Evolutionary conservation across 2,329 filamentous ascomycete species (phyloP).

Genomic region (Clonostachys chloroleuca): DNA sequence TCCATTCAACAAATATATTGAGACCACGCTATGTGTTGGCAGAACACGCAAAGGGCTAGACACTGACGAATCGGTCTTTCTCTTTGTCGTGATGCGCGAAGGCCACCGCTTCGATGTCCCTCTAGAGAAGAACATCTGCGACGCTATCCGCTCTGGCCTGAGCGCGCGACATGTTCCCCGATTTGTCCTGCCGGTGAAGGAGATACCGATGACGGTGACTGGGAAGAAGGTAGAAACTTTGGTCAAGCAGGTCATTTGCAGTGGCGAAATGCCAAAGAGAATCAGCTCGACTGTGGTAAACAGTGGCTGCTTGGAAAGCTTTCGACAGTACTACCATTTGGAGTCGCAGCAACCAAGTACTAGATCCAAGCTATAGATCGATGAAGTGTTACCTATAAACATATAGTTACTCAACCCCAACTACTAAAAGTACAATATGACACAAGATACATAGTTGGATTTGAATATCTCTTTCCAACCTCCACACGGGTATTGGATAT

Average conservation of each 20-base stretch:
- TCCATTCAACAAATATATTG: conserved; percentile 17
- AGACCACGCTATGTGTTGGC: conserved; percentile 12
- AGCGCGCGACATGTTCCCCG: conserved; percentile 1
- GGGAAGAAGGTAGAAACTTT: conserved; percentile 2
- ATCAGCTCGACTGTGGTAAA: background rate
- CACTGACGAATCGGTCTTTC: conserved; percentile 11
- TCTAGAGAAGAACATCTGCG: background rate
- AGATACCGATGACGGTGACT: conserved; percentile 1
- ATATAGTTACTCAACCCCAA: no score
- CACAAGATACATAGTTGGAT: no score
- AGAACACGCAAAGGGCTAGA: conserved; percentile 6
- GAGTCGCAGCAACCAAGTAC: background rate
- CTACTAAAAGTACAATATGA: no score
- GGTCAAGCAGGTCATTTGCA: conserved; percentile 1
- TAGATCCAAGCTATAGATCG: no score
- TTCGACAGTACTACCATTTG: background rate
- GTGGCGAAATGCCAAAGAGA: background rate
- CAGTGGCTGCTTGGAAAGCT: background rate
- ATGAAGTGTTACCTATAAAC: no score
- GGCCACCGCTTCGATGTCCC: background rate
- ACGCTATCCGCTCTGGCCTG: conserved; percentile 1
- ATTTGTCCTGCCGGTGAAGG: background rate
- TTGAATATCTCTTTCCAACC: no score
- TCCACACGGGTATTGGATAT: no score
- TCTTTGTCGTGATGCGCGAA: conserved; percentile 12